Evolutionary conservation across 148 eudicot genomes (phyloP).

Genomic region (Pharnaceum exiguum): DNA sequence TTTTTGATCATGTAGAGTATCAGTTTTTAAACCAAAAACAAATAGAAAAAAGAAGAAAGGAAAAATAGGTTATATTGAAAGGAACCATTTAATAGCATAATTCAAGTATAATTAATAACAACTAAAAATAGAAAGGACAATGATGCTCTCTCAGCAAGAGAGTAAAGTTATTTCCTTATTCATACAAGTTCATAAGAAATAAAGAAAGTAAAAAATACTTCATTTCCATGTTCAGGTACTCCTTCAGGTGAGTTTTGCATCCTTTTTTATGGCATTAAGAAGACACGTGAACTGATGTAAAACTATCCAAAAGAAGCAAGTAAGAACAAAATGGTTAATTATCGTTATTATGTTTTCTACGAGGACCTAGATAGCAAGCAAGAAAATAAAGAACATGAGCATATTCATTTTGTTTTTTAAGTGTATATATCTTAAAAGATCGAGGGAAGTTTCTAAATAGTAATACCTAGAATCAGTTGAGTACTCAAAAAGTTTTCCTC

Average conservation of each 20-base stretch:
- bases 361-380: not conserved
- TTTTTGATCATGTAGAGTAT: too few relatives aligned
- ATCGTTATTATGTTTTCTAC: too few relatives aligned
- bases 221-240: not conserved
- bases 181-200: conserved; percentile 7
- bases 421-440: too few relatives aligned
- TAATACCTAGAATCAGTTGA: conserved; percentile 35
- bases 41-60: too few relatives aligned
- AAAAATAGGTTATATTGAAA: too few relatives aligned
- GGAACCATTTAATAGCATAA: too few relatives aligned
- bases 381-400: not conserved
- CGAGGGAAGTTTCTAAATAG: not conserved
- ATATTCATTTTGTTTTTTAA: too few relatives aligned
- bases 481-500: conserved; percentile 42
- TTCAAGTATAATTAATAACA: too few relatives aligned
- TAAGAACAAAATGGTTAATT: not conserved
- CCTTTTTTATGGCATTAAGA: not conserved
- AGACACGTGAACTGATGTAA: conserved; percentile 9
- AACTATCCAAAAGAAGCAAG: conserved; percentile 9
- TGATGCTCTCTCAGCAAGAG: not conserved
- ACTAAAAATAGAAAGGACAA: too few relatives aligned
- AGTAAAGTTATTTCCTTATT: conserved; percentile 2
- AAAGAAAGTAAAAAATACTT: not conserved
- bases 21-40: too few relatives aligned
- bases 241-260: conserved; percentile 16